A percentile compares a stretch with the other conserved stretches of the same genome.
Evolutionary conservation across 305 asterid species (phyloP).

Genomic region (Striga hermonthica): DNA sequence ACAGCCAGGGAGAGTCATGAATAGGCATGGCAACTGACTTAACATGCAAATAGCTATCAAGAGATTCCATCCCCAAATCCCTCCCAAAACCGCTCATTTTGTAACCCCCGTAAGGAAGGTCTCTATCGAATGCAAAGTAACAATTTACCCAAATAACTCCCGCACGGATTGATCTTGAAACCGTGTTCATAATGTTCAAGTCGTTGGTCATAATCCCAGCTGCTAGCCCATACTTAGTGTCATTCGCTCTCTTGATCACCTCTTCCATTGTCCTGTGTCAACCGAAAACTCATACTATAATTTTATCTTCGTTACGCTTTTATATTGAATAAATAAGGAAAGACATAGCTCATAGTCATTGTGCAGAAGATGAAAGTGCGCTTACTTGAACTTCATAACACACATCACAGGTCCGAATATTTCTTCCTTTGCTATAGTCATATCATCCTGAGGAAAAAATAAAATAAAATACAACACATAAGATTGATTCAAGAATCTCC

Average conservation of each 20-base stretch:
- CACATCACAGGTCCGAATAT: constrained; percentile 89
- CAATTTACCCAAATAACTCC: constrained; percentile 70
- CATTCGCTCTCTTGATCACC: constrained; percentile 62
- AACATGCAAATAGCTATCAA: constrained; percentile 44
- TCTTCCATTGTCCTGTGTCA: constrained; percentile 54
- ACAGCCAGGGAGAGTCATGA: constrained; percentile 63
- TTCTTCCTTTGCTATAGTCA: constrained; percentile 75
- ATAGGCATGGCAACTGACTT: constrained; percentile 62
- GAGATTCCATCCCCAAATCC: constrained; percentile 55
- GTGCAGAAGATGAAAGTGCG: background rate
- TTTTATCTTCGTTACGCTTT: background rate
- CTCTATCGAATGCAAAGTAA: constrained; percentile 44
- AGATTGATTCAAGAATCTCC: background rate
- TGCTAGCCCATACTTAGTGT: constrained; percentile 65
- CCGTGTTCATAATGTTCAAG: constrained; percentile 61
- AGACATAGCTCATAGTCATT: too few species aligned
- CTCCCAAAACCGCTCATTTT: constrained; percentile 75
- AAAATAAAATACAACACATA: background rate
- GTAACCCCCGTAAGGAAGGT: constrained; percentile 59
- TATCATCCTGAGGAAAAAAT: constrained; percentile 52
- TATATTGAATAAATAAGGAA: background rate
- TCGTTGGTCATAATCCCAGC: constrained; percentile 70
- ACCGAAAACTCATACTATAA: background rate
- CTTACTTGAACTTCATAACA: constrained; percentile 77
- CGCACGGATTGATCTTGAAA: constrained; percentile 66